These are phyloP conservation scores for Torrubiella hemipterigena DNA, from an alignment of 2,329 filamentous ascomycete species.

Conservation along the genomic window DNA sequence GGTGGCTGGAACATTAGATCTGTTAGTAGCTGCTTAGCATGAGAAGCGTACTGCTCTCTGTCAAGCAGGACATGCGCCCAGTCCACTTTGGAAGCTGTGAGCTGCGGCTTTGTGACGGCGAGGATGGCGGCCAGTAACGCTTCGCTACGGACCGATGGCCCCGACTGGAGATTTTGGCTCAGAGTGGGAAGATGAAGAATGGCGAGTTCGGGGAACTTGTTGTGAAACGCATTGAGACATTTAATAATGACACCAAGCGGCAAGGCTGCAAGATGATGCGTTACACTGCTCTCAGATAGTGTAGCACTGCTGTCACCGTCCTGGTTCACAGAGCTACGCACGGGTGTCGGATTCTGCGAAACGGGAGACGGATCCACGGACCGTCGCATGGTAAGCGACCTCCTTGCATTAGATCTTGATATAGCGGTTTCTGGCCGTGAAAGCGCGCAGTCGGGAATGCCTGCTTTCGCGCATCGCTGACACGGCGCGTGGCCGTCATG, in stretches of 20 bases:
- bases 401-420: slow-evolving; percentile 3
- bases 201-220: slow-evolving; percentile 20
- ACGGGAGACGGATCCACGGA: slow-evolving; percentile 1
- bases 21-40: slow-evolving; percentile 14
- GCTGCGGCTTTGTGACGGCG: slow-evolving; percentile 18
- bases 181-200: slow-evolving; percentile 20
- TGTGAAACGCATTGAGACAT: slow-evolving; percentile 19
- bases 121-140: slow-evolving; percentile 17
- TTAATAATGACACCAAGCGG: slow-evolving; percentile 16
- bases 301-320: neutral
- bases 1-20: slow-evolving; percentile 15
- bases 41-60: slow-evolving; percentile 20
- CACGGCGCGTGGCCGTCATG: slow-evolving; percentile 19
- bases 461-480: slow-evolving; percentile 15
- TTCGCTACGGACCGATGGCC: slow-evolving; percentile 13
- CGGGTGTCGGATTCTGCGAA: neutral
- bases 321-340: neutral
- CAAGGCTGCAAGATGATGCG: slow-evolving; percentile 13
- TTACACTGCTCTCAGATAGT: neutral
- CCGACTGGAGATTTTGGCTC: slow-evolving; percentile 12
- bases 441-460: slow-evolving; percentile 14
- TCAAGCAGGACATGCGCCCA: slow-evolving; percentile 16
- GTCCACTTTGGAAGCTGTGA: slow-evolving; percentile 15
- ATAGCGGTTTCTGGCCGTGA: slow-evolving; percentile 9
- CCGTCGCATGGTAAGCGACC: neutral